Evolutionary conservation across 371 early-diverging fungal species (phyloP), one percentile per base, ranked within the genome.

Genomic region (Rhizopus sp.): DNA sequence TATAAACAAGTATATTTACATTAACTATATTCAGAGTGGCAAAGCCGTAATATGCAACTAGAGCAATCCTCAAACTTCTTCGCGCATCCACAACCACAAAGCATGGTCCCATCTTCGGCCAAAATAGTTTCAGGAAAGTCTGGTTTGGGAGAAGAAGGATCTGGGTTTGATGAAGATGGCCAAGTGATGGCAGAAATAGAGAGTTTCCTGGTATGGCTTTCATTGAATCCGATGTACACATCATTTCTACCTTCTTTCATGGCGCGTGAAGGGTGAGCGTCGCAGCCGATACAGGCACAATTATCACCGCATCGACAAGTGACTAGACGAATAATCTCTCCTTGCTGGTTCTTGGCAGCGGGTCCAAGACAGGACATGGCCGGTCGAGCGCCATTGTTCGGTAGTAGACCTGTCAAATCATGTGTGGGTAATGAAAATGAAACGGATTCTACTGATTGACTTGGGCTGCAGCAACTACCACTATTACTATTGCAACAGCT

Each of bases 281-380:
- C 78, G 41, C 78, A 78, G 1, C 78, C 78, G 47, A 68, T 63
- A 58, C 78, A 78, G 10, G 73, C 67, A 49, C 78, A 78, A 1
- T 69, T 64, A 46, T 78, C 78, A 12, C 78, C 78, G 60, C 78
- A 78, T 2, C 78, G 75, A 50, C 78, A 78, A 0, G 78, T 78
- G 9, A 78, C 70, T 0, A 78, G 52, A 7, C 74, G 67, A 29
- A 71, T 71, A 0, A 45, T 59, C 37, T 69, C 63, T 4, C 72
- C 72, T 15, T 66, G 62, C 30, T 65, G 59, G 35, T 69, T 72
- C 34, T 60, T 61, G 8, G 66, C 59, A 4, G 66, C 57, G 7
- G 66, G 61, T 9, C 66, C 63, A 47, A 66, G 66, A 13, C 73
- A 72, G 12, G 63, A 58, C 4, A 50, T 50, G 12, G 63, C 62